A percentile compares a stretch with the other conserved stretches of the same genome.
phyloP scores from a whole-genome alignment of 2,329 filamentous ascomycete species.

The Pseudopyrenochaeta lycopersici region DNA sequence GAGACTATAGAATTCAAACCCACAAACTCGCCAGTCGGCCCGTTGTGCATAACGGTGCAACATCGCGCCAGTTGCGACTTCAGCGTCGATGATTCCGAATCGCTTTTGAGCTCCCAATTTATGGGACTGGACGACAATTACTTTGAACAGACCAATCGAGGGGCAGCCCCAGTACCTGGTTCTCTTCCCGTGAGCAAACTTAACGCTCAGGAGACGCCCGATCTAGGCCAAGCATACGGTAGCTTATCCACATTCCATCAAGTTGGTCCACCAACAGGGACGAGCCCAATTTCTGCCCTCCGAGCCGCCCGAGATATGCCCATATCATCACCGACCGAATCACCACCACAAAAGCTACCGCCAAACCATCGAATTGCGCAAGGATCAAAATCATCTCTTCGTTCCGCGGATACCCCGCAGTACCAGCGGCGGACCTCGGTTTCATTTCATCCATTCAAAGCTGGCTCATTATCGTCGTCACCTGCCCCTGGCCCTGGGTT shows the following conservation, averaged over 20 bases:
- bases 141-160: constrained; percentile 75
- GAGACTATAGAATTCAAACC: constrained; percentile 83
- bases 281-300: constrained; percentile 86
- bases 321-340: constrained; percentile 60
- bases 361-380: constrained; percentile 56
- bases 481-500: constrained; percentile 66
- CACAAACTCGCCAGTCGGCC: constrained; percentile 85
- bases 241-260: constrained; percentile 88
- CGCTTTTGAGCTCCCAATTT: constrained; percentile 89
- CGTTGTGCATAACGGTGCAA: constrained; percentile 80
- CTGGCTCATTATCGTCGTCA: constrained; percentile 90
- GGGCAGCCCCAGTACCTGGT: constrained; percentile 66
- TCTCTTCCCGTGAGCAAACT: constrained; percentile 75
- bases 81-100: constrained; percentile 88
- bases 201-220: constrained; percentile 58
- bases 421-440: constrained; percentile 78
- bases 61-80: constrained; percentile 93
- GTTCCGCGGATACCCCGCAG: constrained; percentile 60
- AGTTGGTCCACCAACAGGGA: constrained; percentile 77
- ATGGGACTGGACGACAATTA: constrained; percentile 90
- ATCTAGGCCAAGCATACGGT: constrained; percentile 83
- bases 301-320: constrained; percentile 70
- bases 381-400: constrained; percentile 59
- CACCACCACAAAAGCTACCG: constrained; percentile 60
- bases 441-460: constrained; percentile 96